Base-by-base conservation (phyloP, 129 eudicot species). In the Artemisia annua region DNA sequence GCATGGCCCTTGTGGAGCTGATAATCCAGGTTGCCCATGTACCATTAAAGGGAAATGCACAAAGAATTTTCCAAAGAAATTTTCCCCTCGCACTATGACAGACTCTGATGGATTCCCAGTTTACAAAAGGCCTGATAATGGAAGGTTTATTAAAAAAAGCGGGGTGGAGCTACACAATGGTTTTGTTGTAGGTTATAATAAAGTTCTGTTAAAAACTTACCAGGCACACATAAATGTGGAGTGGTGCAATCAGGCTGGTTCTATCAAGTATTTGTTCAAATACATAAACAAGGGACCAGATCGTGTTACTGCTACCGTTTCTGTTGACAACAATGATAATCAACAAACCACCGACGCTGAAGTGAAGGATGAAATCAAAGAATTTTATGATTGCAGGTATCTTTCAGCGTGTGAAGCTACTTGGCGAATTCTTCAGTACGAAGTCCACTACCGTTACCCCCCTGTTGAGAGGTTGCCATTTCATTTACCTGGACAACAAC, bases 161-260 rank as follows among this genome's bases (percentile, higher is more conserved):
- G 72, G 71, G 3, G 26, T 49, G 0, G 2, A 46, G 8, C 24
- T 73, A 0, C 48, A 75, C 54, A 75, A 75, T 24, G 54, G 65
- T 63, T 11, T 73, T 20, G 77, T 73, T 44, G 69, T 73, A 0
- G 69, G 69, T 6, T 39, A 73, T 39, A 73, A 60, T 44, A 44
- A 18, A 43, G 2, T 20, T 30, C 3, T 73, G 5, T 32, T 73
- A 26, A 60, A 53, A 20, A 24, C 57, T 11, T 56, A 64, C 24
- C 49, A 18, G 39, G 69, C 69, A 7, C 69, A 64, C 13, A 64
- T 28, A 7, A 64, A 64, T 54, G 75, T 71, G 6, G 58, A 73
- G 26, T 73, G 77, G 15, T 49, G 54, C 54, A 49, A 49, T 49
- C 54, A 49, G 13, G 54, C 15, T 49, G 54, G 54, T 2, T 61